phyloP scores from a whole-genome alignment of 805 yeast species.

The Wickerhamiella spandovensis region DNA sequence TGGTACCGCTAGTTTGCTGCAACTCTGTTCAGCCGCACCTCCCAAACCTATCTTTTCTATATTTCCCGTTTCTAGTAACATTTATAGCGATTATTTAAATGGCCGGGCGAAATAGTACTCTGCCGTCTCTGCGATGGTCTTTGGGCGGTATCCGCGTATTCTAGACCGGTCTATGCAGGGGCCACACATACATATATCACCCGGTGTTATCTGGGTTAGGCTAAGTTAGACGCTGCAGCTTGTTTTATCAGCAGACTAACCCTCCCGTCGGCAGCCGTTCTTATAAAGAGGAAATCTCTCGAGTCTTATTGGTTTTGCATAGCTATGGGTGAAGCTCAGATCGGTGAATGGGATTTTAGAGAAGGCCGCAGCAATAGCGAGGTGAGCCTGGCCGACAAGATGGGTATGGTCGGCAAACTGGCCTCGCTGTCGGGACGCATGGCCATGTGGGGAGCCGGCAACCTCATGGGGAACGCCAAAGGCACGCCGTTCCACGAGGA shows the following conservation, averaged over 20 bases:
- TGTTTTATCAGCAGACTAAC: not conserved
- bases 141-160: no score
- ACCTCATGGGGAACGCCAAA: not conserved
- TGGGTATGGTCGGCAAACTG: not conserved
- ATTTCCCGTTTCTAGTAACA: no score
- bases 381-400: not conserved
- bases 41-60: no score
- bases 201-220: not conserved
- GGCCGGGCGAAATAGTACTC: no score
- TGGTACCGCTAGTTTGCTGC: no score
- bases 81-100: no score
- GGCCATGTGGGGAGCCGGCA: not conserved
- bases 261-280: no score
- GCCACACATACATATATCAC: no score
- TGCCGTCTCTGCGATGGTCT: no score
- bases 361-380: conserved; percentile 5
- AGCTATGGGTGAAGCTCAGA: not conserved
- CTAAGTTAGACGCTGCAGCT: not conserved
- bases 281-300: not conserved
- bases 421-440: not conserved
- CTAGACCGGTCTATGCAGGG: no score
- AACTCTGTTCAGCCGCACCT: no score
- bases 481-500: not conserved
- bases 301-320: not conserved
- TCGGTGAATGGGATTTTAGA: conserved; percentile 3